Evolutionary conservation across 2,329 filamentous ascomycete species (phyloP).

Genomic region (Grosmannia penicillata): DNA sequence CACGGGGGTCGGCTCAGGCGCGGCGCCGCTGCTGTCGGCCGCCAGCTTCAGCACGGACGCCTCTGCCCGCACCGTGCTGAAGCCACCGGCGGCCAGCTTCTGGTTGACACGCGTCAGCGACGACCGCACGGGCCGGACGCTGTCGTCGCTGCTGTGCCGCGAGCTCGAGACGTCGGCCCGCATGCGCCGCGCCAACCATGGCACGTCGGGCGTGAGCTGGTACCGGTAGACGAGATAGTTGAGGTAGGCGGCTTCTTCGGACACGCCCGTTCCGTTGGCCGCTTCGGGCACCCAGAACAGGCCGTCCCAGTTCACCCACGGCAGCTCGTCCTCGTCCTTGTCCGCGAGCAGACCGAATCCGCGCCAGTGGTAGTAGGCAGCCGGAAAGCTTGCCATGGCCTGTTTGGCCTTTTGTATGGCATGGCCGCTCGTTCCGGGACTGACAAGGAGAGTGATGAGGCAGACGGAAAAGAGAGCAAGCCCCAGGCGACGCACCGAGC

Average conservation of each 20-base stretch:
- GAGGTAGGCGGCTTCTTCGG: conserved; percentile 10
- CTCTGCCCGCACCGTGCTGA: not conserved
- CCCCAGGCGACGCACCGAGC: too few species aligned
- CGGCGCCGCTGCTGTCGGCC: conserved; percentile 3
- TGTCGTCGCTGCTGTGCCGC: not conserved
- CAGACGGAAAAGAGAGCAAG: too few species aligned
- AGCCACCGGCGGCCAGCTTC: conserved; percentile 5
- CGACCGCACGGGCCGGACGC: conserved; percentile 4
- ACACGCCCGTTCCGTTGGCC: not conserved
- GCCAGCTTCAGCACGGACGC: not conserved
- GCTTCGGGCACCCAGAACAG: not conserved
- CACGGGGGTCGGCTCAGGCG: too few species aligned
- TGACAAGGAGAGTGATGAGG: too few species aligned
- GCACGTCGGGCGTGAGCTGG: conserved; percentile 12
- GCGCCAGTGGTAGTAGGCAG: not conserved
- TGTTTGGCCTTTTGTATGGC: too few species aligned
- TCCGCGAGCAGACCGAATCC: not conserved
- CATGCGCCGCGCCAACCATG: conserved; percentile 13
- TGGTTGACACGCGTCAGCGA: conserved; percentile 11
- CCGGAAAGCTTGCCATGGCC: too few species aligned
- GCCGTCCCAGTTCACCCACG: conserved; percentile 2
- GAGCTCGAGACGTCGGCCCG: conserved; percentile 1
- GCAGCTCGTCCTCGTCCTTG: not conserved
- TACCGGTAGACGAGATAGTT: conserved; percentile 13
- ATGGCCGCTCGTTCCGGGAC: too few species aligned